Evolutionary conservation across 495 filamentous ascomycete species (phyloP).

Genomic region (Hypoxylon lienhwacheense): DNA sequence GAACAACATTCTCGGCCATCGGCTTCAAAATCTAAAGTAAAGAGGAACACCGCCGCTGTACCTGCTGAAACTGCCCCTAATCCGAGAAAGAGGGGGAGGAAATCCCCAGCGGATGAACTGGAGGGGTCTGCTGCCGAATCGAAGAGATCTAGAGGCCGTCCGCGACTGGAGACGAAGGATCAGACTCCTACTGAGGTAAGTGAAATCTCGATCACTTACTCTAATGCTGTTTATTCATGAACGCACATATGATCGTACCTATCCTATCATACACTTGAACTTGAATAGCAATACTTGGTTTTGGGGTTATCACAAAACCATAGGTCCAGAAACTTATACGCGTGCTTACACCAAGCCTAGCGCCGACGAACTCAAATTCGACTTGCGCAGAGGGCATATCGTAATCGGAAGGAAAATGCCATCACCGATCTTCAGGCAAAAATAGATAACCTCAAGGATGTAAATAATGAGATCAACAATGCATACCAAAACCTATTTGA

Average conservation of each 20-base stretch:
- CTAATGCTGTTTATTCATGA: background rate
- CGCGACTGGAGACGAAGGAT: slow-evolving; percentile 70
- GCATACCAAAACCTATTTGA: slow-evolving; percentile 73
- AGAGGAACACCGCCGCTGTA: slow-evolving; percentile 1
- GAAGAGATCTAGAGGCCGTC: slow-evolving; percentile 63
- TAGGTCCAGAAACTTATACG: slow-evolving; percentile 1
- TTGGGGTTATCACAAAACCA: background rate
- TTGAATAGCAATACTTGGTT: too few species aligned
- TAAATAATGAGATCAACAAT: slow-evolving; percentile 73
- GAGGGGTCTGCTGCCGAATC: slow-evolving; percentile 45
- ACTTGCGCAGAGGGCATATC: slow-evolving; percentile 81
- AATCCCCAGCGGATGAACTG: slow-evolving; percentile 15
- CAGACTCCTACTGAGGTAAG: slow-evolving; percentile 61
- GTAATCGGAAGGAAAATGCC: slow-evolving; percentile 79
- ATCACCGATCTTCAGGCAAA: slow-evolving; percentile 71
- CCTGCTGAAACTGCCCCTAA: slow-evolving; percentile 7
- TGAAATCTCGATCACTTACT: slow-evolving; percentile 10
- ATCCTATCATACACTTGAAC: background rate
- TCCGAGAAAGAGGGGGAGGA: slow-evolving; percentile 38
- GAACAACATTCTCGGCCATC: slow-evolving; percentile 22
- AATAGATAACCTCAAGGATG: slow-evolving; percentile 64
- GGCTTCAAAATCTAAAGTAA: slow-evolving; percentile 23
- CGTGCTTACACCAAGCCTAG: slow-evolving; percentile 48
- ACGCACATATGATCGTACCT: background rate
- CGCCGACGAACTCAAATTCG: slow-evolving; percentile 85